These are phyloP conservation scores for Malus asiatica DNA, from an alignment of 306 rosid species.

Conservation along the genomic window DNA sequence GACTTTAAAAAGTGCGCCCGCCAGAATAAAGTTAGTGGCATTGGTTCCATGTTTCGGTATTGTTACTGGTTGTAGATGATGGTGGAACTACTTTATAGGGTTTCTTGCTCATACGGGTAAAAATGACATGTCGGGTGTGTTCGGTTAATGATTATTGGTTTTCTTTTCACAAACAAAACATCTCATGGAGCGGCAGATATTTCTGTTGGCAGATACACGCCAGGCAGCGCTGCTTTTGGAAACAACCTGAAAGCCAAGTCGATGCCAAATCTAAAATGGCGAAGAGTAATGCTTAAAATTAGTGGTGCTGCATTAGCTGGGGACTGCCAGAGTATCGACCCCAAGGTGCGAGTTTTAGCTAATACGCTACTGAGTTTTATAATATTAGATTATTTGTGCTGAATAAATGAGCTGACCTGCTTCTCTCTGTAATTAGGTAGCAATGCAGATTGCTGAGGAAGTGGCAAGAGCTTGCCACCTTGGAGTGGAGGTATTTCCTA, in stretches of 20 bases:
- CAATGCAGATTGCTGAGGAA: constrained; percentile 45
- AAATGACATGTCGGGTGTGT: neutral
- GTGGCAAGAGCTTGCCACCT: constrained; percentile 34
- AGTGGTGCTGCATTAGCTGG: constrained; percentile 44
- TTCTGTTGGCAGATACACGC: constrained; percentile 20
- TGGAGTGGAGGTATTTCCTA: constrained; percentile 31
- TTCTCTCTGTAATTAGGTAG: constrained; percentile 37
- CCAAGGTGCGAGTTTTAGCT: constrained; percentile 28
- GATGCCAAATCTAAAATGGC: constrained; percentile 31
- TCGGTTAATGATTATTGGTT: neutral
- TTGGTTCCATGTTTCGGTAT: neutral
- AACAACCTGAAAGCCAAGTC: constrained; percentile 23
- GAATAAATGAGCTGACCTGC: constrained; percentile 18
- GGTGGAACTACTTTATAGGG: neutral
- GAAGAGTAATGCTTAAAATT: constrained; percentile 36
- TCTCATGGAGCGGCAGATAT: neutral
- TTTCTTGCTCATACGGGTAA: neutral
- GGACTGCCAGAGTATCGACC: constrained; percentile 41
- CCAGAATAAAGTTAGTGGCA: neutral
- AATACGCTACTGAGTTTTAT: neutral
- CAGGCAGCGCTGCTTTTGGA: constrained; percentile 15
- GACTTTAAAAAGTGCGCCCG: neutral
- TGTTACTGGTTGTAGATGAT: neutral
- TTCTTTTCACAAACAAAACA: neutral
- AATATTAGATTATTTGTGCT: neutral